Conservation (phyloP, 2,329 filamentous ascomycete species). For the Neopestalotiopsis rosae region DNA sequence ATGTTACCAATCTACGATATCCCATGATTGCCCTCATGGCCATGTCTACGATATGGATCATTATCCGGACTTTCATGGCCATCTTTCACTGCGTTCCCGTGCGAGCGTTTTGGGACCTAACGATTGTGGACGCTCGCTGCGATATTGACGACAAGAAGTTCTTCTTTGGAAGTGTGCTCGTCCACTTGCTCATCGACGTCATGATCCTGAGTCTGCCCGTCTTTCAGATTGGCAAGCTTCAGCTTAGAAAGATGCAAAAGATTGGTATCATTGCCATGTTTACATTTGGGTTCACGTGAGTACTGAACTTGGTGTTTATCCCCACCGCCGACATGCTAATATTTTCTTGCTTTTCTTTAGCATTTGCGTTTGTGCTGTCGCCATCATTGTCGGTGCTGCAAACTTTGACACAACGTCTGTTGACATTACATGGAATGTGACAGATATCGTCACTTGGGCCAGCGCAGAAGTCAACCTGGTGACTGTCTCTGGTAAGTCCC, state of each 20-base stretch:
- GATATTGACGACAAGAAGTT: slow-evolving; percentile 26
- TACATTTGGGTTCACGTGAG: slow-evolving; percentile 17
- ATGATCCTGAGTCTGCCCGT: slow-evolving; percentile 25
- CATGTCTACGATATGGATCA: slow-evolving; percentile 32
- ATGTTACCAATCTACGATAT: slow-evolving; percentile 31
- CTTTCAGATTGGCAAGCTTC: slow-evolving; percentile 24
- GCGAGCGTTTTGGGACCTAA: slow-evolving; percentile 27
- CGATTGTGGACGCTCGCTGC: slow-evolving; percentile 21
- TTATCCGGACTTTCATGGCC: slow-evolving; percentile 29
- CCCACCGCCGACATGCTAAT: neutral
- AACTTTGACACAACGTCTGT: slow-evolving; percentile 6
- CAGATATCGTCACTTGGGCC: slow-evolving; percentile 14
- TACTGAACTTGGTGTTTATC: rapidly evolving
- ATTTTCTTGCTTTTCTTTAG: neutral
- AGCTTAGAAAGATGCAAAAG: slow-evolving; percentile 17
- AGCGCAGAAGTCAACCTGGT: slow-evolving; percentile 14
- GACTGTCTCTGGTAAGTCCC: slow-evolving; percentile 9
- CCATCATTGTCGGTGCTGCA: slow-evolving; percentile 10
- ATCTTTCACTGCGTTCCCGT: slow-evolving; percentile 32
- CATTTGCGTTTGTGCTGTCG: slow-evolving; percentile 12
- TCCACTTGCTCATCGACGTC: slow-evolving; percentile 27
- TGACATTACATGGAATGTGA: slow-evolving; percentile 16
- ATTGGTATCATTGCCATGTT: slow-evolving; percentile 18
- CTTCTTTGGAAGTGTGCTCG: slow-evolving; percentile 26
- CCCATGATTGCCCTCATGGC: slow-evolving; percentile 34